These are phyloP conservation scores for Phytophthora ramorum DNA, from an alignment of 352 stramenopile species.

Conservation along the genomic window DNA sequence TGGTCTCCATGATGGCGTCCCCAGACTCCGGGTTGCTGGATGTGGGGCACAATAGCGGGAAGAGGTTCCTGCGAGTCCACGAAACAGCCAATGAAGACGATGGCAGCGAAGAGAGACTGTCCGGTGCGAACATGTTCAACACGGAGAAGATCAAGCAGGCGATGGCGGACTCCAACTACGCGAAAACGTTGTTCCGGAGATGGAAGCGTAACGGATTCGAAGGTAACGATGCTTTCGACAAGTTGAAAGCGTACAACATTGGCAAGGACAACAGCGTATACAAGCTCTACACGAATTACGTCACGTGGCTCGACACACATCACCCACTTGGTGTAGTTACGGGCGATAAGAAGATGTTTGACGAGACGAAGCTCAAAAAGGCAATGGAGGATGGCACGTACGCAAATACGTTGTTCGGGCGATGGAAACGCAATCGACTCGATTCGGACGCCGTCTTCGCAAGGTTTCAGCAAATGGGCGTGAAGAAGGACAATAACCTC, in stretches of 20 bases:
- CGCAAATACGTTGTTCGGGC: neutral
- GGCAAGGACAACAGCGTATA: neutral
- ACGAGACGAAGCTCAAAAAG: neutral
- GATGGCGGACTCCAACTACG: conserved; percentile 4
- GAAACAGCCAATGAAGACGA: too few relatives aligned
- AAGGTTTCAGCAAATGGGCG: neutral
- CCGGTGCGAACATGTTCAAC: conserved; percentile 14
- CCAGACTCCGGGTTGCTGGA: too few relatives aligned
- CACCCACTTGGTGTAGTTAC: neutral
- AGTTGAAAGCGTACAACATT: neutral
- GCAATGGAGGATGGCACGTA: neutral
- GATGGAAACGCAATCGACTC: neutral
- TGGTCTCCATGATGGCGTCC: too few relatives aligned
- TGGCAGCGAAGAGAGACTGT: neutral
- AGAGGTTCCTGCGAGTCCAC: too few relatives aligned
- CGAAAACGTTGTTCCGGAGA: conserved; percentile 9
- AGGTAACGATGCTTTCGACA: neutral
- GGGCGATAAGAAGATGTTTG: neutral
- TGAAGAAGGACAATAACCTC: neutral
- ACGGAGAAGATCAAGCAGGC: conserved; percentile 4
- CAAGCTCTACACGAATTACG: neutral
- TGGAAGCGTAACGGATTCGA: conserved; percentile 6
- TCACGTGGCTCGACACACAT: neutral
- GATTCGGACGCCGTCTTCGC: neutral
- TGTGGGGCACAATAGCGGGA: too few relatives aligned